A percentile compares a stretch with the other conserved stretches of the same genome.
These are phyloP conservation scores for Trichoderma erinaceum DNA, from an alignment of 495 filamentous ascomycete species.

Conservation along the genomic window DNA sequence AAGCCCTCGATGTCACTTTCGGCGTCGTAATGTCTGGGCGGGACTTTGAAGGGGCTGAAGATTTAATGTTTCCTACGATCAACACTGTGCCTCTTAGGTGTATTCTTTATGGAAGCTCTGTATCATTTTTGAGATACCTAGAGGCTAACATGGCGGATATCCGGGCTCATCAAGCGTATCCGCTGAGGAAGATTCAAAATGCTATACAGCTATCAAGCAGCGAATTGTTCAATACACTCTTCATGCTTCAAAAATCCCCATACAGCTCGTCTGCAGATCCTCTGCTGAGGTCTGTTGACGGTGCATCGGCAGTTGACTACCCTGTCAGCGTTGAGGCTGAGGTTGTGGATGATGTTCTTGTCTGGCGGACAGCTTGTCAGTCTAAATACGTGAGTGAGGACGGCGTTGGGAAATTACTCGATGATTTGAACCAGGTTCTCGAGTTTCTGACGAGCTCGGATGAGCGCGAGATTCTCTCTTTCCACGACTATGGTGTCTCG, in stretches of 20 bases:
- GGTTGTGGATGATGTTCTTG: slow-evolving; percentile 41
- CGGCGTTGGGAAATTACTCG: slow-evolving; percentile 42
- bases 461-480: slow-evolving; percentile 45
- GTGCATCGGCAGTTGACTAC: slow-evolving; percentile 62
- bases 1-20: slow-evolving; percentile 59
- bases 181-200: slow-evolving; percentile 55
- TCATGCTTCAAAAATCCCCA: slow-evolving; percentile 54
- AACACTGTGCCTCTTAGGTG: slow-evolving; percentile 63
- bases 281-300: slow-evolving; percentile 53
- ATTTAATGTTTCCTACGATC: slow-evolving; percentile 71
- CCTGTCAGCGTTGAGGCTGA: slow-evolving; percentile 79
- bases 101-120: slow-evolving; percentile 54
- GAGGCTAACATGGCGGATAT: slow-evolving; percentile 53
- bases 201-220: slow-evolving; percentile 26
- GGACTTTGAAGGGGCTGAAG: slow-evolving; percentile 49
- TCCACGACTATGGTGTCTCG: slow-evolving; percentile 37
- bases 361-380: slow-evolving; percentile 68
- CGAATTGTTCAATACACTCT: slow-evolving; percentile 60
- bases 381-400: slow-evolving; percentile 40
- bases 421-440: slow-evolving; percentile 50
- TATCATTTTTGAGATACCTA: slow-evolving; percentile 57
- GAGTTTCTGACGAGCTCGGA: slow-evolving; percentile 41
- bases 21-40: slow-evolving; percentile 68
- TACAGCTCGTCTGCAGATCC: not conserved
- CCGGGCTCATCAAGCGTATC: slow-evolving; percentile 56